Conservation (phyloP, 1,139 yeast genomes). For the Taphrina communis region DNA sequence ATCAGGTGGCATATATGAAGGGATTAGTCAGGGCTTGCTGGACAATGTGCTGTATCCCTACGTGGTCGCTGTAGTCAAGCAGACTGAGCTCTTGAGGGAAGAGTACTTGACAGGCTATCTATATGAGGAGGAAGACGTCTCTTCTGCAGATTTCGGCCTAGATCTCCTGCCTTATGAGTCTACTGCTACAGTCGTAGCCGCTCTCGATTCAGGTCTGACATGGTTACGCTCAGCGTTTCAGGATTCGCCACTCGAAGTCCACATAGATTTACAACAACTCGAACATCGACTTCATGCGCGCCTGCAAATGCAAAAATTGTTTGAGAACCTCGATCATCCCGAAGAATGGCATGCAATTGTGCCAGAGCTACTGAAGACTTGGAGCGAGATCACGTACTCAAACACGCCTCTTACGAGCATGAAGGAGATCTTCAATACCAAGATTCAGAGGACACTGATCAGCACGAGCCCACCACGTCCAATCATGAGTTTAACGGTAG, state of each 20-base stretch:
- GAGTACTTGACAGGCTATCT: slow-evolving; percentile 32
- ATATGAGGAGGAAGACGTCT: slow-evolving; percentile 41
- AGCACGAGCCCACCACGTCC: slow-evolving; percentile 42
- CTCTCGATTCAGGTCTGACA: slow-evolving; percentile 12
- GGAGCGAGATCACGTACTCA: background rate
- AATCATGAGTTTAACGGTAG: slow-evolving; percentile 35
- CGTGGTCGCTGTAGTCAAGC: slow-evolving; percentile 36
- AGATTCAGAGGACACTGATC: slow-evolving; percentile 36
- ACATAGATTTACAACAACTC: background rate
- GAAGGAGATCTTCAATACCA: slow-evolving; percentile 27
- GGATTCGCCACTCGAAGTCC: background rate
- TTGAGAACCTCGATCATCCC: slow-evolving; percentile 2
- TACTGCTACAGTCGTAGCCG: background rate
- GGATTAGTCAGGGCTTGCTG: slow-evolving; percentile 3
- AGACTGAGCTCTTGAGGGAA: slow-evolving; percentile 26
- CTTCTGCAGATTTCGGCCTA: slow-evolving; percentile 23
- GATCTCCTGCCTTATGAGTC: slow-evolving; percentile 9
- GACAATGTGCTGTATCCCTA: slow-evolving; percentile 38
- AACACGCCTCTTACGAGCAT: background rate
- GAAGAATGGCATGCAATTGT: slow-evolving; percentile 2
- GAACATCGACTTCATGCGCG: slow-evolving; percentile 14
- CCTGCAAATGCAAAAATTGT: background rate
- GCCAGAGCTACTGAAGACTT: background rate
- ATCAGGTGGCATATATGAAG: background rate
- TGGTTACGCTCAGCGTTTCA: slow-evolving; percentile 5